Evolutionary conservation across 73 alveolate genomes (phyloP), one percentile per base, ranked within the genome.

Genomic region (Tetrahymena malaccensis): DNA sequence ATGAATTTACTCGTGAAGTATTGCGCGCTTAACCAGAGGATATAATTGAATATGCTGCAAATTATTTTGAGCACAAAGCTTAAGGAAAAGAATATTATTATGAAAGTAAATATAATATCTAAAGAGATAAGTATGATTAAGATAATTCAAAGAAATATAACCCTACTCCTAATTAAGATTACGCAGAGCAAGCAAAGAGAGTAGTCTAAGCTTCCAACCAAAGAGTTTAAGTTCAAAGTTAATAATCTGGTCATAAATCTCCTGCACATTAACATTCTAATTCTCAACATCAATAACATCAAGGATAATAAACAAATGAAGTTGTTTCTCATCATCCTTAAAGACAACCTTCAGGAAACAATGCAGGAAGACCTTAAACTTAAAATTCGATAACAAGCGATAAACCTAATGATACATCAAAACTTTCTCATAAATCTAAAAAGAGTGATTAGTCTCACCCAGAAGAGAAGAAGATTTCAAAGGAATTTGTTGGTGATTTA

Each of bases 1-100:
- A 95, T 43, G 97, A 95, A 93, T 95, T 89, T 56, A 85, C 96
- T 25, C 58, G 96, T 38, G 97, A 95, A 35, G 97, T 95, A n/a
- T 93, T 95, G 34, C 93, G 94, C 19, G 97, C 93, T 34, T 93
- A 95, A 35, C 97, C 97, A 10, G 96, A 95, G 35, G 94, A 95
- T 40, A 93, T 95, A 12, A 58, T 85, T 22, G 85, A 93, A 27
- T 95, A 89, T 43, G 96, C 96, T 40, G 93, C 83, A 43, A 55
- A 93, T 31, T 95, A 95, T 93, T 95, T 95, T 94, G 94, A 95
- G 57, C 89, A 70, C 89, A 70, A 70, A 70, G 89, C 89, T 70
- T 70, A 70, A n/a, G 89, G 89, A 70, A 70, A 70, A 17, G 89
- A 70, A 70, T 70, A 70, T 70, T 70, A 70, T 70, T 70, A 19